Evolutionary conservation across 495 filamentous ascomycete species (phyloP).

Genomic region (Aspergillus egyptiacus): DNA sequence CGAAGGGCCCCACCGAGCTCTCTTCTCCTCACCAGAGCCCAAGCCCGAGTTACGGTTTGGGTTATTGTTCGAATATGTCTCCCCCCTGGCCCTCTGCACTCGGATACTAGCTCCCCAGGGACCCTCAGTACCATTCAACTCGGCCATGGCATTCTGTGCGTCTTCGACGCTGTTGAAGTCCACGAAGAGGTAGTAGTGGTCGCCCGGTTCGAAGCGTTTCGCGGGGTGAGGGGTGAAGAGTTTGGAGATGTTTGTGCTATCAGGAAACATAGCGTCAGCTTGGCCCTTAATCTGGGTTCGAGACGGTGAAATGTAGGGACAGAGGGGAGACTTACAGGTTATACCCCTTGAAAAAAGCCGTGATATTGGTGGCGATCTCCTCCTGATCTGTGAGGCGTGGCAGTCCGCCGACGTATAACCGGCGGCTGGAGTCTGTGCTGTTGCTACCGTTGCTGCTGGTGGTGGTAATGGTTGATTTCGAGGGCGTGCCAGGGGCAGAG

Average conservation of each 20-base stretch:
- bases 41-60: neutral
- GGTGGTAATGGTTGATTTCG: conserved; percentile 7
- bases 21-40: conserved; percentile 18
- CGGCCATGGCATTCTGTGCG: conserved; percentile 44
- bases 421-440: conserved; percentile 41
- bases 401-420: conserved; percentile 60
- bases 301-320: neutral
- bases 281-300: no score
- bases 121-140: conserved; percentile 33
- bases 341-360: conserved; percentile 53
- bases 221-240: conserved; percentile 53
- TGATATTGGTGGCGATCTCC: conserved; percentile 47
- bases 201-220: conserved; percentile 45
- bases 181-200: conserved; percentile 64
- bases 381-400: conserved; percentile 52
- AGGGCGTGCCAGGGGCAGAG: neutral
- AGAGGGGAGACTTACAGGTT: conserved; percentile 34
- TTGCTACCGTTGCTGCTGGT: conserved; percentile 7
- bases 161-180: conserved; percentile 54
- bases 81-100: conserved; percentile 36
- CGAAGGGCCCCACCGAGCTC: neutral
- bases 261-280: no score
- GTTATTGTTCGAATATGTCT: conserved; percentile 20
- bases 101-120: conserved; percentile 45
- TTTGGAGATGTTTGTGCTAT: conserved; percentile 55